Base-by-base conservation (phyloP, 192 early-diverging fungal genomes). In the Dimargaris verticillata region DNA sequence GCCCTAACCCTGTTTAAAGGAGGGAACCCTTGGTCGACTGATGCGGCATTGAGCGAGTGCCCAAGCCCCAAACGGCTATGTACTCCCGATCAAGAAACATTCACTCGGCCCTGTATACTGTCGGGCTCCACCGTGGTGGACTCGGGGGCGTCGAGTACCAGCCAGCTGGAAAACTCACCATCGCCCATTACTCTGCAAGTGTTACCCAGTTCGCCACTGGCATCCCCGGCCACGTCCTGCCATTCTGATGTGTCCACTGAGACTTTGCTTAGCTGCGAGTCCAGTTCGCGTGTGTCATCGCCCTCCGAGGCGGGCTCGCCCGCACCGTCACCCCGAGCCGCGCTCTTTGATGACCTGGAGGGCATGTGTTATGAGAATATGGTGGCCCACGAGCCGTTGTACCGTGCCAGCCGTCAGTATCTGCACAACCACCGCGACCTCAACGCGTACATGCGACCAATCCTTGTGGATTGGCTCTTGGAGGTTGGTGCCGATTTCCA, bases 391-490 rank as follows among this genome's bases (percentile, higher is more conserved):
- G 61, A 61, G 45, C 28, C 45, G 4, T 12, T 13, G 25, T 61
- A 48, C 45, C 24, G 17, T 13, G 28, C 46, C 28, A 29, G 33
- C 29, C 47, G 44, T 5, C 26, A 46, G 0, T 64, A 60, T 29
- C 28, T 64, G 57, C 48, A 25, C 44, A 20, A 44, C 25, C 76
- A 78, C 41, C 64, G 72, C 25, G 68, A 70, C 61, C 69, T 78
- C 53, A 70, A 71, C 11, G 62, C 48, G 3, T 54, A 69, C 45
- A 75, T 78, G 74, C 74, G 76, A 48, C 74, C 76, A 14, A 75
- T 78, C 53, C 68, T 78, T 13, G 68, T 78, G 3, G 76, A 78
- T 62, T 78, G 76, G 76, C 68, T 78, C 48, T 64, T 73, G 62
- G 76, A 78, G 63, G 73, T 75, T 6, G 71, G 67, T 2, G 66